Percentiles rank a stretch among this genome's conserved stretches.
These are phyloP conservation scores for Saccharum hybrid DNA, from an alignment of 202 grass and related monocot species.

Conservation along the genomic window DNA sequence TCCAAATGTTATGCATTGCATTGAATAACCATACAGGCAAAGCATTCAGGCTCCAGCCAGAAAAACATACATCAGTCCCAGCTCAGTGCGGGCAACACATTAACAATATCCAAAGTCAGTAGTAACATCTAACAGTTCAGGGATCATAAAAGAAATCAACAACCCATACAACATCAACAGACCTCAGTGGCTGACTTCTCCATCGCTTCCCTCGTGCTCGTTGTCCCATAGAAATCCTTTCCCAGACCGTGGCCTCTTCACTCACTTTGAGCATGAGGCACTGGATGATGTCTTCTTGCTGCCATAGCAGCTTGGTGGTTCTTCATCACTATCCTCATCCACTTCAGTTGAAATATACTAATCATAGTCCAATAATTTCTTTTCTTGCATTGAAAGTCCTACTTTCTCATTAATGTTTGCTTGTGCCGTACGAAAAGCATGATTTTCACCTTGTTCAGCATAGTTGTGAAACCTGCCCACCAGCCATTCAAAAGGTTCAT, in stretches of 20 bases:
- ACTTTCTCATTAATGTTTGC: neutral
- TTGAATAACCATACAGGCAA: no score
- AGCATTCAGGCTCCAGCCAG: no score
- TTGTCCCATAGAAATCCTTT: neutral
- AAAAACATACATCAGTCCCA: no score
- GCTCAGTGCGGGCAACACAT: no score
- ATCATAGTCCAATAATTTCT: neutral
- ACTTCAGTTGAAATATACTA: neutral
- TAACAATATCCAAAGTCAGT: no score
- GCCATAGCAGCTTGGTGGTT: neutral
- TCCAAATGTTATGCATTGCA: no score
- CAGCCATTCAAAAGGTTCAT: slow-evolving; percentile 16
- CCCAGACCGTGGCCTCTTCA: neutral
- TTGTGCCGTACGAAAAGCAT: neutral
- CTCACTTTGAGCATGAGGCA: neutral
- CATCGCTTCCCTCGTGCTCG: neutral
- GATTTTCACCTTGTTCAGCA: neutral
- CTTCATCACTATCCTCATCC: neutral
- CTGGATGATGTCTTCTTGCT: neutral
- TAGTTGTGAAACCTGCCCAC: neutral
- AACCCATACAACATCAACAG: no score
- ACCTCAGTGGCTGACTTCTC: neutral
- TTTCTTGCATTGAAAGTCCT: neutral
- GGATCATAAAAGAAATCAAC: no score
- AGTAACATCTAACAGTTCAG: no score